A percentile compares a stretch with the other conserved stretches of the same genome.
phyloP scores from a whole-genome alignment of 345 rosid species.

The Citropsis articulata region DNA sequence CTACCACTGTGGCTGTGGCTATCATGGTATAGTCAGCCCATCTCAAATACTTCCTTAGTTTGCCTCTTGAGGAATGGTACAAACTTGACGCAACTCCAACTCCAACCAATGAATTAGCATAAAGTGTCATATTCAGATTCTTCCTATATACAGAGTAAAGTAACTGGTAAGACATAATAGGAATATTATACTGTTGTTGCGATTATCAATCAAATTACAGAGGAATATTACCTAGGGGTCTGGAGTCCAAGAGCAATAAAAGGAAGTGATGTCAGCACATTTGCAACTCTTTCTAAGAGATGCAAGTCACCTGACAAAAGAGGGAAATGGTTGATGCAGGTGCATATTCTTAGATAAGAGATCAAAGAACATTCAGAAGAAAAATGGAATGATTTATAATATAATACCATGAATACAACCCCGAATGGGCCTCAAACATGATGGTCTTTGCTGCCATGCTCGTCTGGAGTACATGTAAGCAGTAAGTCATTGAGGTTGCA shows the following conservation, averaged over 20 bases:
- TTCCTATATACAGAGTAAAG: constrained; percentile 43
- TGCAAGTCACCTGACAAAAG: constrained; percentile 59
- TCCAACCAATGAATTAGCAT: constrained; percentile 93
- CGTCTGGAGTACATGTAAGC: constrained; percentile 44
- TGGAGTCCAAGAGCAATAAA: constrained; percentile 82
- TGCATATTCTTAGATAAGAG: neutral
- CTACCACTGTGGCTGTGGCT: constrained; percentile 78
- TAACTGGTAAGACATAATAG: constrained; percentile 7
- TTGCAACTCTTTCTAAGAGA: constrained; percentile 66
- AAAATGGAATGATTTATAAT: neutral
- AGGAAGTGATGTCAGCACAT: constrained; percentile 90
- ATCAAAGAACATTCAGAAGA: neutral
- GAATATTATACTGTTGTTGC: neutral
- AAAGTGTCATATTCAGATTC: constrained; percentile 61
- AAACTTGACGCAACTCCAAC: constrained; percentile 86
- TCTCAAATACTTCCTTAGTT: constrained; percentile 66
- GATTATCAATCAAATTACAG: constrained; percentile 2
- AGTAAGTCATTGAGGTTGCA: neutral
- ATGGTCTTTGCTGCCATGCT: constrained; percentile 93
- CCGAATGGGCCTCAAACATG: constrained; percentile 76
- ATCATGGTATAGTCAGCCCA: constrained; percentile 97
- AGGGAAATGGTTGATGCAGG: neutral
- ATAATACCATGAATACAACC: constrained; percentile 54
- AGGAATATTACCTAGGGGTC: constrained; percentile 69
- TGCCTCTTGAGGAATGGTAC: constrained; percentile 91